A percentile compares a stretch with the other conserved stretches of the same genome.
phyloP scores from a whole-genome alignment of 129 eudicot species.

The Artemisia tridentata region DNA sequence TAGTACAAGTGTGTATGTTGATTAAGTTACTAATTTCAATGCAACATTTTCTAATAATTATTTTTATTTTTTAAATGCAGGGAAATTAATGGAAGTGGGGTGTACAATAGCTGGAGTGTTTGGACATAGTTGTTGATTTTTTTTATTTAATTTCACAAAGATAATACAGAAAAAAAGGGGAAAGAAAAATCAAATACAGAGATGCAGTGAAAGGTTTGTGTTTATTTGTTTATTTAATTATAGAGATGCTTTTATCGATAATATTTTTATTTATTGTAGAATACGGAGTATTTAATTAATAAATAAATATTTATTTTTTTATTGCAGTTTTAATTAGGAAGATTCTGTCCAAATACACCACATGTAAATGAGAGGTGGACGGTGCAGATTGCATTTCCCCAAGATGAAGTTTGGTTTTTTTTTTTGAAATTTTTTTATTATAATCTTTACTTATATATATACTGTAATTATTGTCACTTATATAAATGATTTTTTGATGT shows the following conservation, averaged over 20 bases:
- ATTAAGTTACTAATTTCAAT: background rate
- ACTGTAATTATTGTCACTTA: conserved; percentile 45
- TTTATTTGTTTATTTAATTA: conserved; percentile 14
- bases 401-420: conserved; percentile 30
- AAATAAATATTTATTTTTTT: conserved; percentile 2
- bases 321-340: conserved; percentile 34
- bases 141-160: background rate
- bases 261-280: background rate
- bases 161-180: conserved; percentile 17
- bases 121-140: conserved; percentile 50
- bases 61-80: conserved; percentile 36
- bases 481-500: conserved; percentile 57
- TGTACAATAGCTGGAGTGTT: conserved; percentile 65
- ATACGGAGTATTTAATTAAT: conserved; percentile 9
- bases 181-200: conserved; percentile 30
- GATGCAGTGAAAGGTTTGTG: conserved; percentile 37
- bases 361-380: conserved; percentile 22
- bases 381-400: conserved; percentile 31
- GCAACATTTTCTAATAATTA: background rate
- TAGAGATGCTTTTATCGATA: conserved; percentile 1
- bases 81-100: conserved; percentile 77
- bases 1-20: background rate
- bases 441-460: conserved; percentile 22
- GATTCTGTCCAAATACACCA: conserved; percentile 33
- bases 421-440: conserved; percentile 1